These are phyloP conservation scores for Trametes meyenii DNA, from an alignment of 768 basidiomycete genomes.

Conservation along the genomic window DNA sequence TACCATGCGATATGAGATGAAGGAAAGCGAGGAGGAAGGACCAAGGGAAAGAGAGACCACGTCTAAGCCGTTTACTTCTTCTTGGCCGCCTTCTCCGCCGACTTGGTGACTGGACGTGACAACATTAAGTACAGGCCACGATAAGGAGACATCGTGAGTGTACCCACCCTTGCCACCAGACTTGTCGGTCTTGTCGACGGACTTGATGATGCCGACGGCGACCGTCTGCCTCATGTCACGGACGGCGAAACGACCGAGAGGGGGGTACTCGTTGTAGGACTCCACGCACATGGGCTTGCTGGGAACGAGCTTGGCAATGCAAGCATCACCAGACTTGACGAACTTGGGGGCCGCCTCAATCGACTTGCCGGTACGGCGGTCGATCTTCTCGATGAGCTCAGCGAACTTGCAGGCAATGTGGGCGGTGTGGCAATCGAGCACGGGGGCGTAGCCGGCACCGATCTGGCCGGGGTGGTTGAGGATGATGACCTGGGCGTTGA, in stretches of 20 bases:
- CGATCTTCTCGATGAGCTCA: constrained; percentile 98
- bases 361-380: constrained; percentile 95
- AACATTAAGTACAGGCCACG: constrained; percentile 7
- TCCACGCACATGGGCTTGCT: constrained; percentile 96
- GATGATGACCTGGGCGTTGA: constrained; percentile 99
- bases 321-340: constrained; percentile 99
- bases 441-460: constrained; percentile 97
- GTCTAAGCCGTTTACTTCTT: constrained; percentile 77
- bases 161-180: constrained; percentile 78
- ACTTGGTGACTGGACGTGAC: constrained; percentile 73
- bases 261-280: constrained; percentile 96
- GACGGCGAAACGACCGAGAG: constrained; percentile 98
- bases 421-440: constrained; percentile 99
- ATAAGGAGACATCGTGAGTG: neutral
- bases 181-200: constrained; percentile 94
- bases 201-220: constrained; percentile 98
- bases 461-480: constrained; percentile 99
- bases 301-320: constrained; percentile 96
- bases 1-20: constrained; percentile 45
- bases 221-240: constrained; percentile 99
- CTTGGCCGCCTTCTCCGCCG: constrained; percentile 95
- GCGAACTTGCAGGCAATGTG: constrained; percentile 99
- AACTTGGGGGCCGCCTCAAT: constrained; percentile 91
- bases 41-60: constrained; percentile 46
- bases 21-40: constrained; percentile 45